phyloP scores from a whole-genome alignment of 371 early-diverging fungal species.

The Mucor racemosus region DNA sequence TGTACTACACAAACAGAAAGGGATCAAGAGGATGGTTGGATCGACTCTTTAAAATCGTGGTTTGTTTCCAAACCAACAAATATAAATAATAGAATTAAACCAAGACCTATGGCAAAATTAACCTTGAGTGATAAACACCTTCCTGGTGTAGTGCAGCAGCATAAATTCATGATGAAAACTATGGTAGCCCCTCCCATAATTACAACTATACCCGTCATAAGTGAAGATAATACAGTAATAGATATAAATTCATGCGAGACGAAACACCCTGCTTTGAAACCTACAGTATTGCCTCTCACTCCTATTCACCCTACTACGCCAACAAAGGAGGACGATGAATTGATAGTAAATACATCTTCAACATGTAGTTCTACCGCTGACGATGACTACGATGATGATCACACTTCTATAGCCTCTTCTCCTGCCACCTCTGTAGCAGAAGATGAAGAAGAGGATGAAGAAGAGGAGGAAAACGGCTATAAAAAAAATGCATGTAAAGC shows the following conservation, averaged over 20 bases:
- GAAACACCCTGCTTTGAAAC: constrained; percentile 4
- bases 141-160: not conserved
- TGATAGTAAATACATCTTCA: constrained; percentile 11
- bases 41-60: constrained; percentile 20
- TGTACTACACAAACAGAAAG: not conserved
- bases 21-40: constrained; percentile 9
- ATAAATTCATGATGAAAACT: constrained; percentile 8
- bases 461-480: not conserved
- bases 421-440: constrained; percentile 25
- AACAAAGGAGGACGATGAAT: constrained; percentile 3
- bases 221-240: not conserved
- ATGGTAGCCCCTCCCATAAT: constrained; percentile 5
- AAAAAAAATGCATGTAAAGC: not conserved
- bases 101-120: not conserved
- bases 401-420: constrained; percentile 14
- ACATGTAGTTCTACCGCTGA: constrained; percentile 20
- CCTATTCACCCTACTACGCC: not conserved
- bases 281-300: constrained; percentile 1
- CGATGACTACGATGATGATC: constrained; percentile 16
- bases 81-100: not conserved
- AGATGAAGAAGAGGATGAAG: not conserved
- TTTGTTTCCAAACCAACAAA: not conserved
- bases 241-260: not conserved
- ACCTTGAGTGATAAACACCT: not conserved
- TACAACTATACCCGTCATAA: not conserved